Base-by-base conservation (phyloP, 2,329 filamentous ascomycete genomes). In the Madurella fahalii region DNA sequence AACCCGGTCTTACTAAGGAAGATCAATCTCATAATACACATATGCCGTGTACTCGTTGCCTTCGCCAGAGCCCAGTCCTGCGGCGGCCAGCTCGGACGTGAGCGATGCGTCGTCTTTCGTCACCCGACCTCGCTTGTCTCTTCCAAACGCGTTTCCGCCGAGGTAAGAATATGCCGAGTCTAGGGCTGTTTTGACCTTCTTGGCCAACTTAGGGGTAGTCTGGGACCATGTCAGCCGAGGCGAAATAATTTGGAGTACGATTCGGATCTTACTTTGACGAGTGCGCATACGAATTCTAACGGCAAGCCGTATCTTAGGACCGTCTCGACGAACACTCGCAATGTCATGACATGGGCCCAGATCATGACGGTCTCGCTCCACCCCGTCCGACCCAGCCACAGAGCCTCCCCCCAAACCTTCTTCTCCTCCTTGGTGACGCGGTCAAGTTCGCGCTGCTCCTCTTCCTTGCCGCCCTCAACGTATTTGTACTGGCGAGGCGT, bases 361-460 rank as follows among this genome's bases (percentile, higher is more conserved):
- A 93, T 87, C 90, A 96, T 96, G 61, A 96, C 90, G 59, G 87
- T 87, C 74, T 99, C 94, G 68, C 90, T 93, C 84, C 94, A 99
- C 15, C 90, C 91, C n/a, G 90, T 95, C 59, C 92, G 80, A 13
- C 87, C 90, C 64, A 96, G 79, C 61, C 91, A 82, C 67, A 99
- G 72, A 2, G 92, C 91, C 74, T 99, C 93, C 11, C 90, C 91
- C 84, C 91, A 96, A 2, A 96, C 80, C 74, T 94, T 95, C 71
- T 87, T 83, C 76, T 96, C 92, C 68, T 97, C 91, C 62, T 84
- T 86, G 54, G 83, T 82, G 47, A 95, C 83, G 56, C 86, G 84
- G 63, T 93, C 88, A 31, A 96, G 79, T 75, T 99, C 93, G 64
- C 84, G 86, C 68, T 87, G 83, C 73, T 99, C 94, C 68, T 92